Evolutionary conservation across 495 filamentous ascomycete species (phyloP).

Genomic region (Beverwykella pulmonaria): DNA sequence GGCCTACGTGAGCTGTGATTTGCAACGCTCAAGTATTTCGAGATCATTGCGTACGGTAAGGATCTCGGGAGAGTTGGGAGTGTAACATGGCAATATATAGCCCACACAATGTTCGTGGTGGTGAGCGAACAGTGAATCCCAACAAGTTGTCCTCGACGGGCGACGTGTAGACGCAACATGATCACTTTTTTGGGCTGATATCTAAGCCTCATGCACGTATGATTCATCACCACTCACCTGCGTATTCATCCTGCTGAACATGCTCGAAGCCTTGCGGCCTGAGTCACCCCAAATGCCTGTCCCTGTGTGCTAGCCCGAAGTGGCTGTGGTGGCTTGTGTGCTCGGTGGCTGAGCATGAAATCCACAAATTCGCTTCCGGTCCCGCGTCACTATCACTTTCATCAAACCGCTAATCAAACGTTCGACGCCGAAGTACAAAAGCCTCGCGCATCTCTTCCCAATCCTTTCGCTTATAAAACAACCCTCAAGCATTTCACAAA

Average conservation of each 20-base stretch:
- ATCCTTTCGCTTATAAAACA: neutral
- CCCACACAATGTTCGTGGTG: neutral
- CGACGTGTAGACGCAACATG: too few species aligned
- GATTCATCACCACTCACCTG: conserved; percentile 7
- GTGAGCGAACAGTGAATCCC: too few species aligned
- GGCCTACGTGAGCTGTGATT: conserved; percentile 59
- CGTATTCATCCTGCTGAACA: neutral
- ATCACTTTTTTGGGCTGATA: neutral
- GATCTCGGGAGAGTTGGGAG: neutral
- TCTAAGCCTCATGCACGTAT: conserved; percentile 7
- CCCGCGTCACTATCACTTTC: conserved; percentile 9
- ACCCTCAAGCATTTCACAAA: neutral
- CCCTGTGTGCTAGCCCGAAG: neutral
- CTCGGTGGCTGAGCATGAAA: conserved; percentile 18
- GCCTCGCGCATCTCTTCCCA: neutral
- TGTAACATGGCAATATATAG: neutral
- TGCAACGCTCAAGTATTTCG: neutral
- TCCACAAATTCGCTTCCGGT: conserved; percentile 11
- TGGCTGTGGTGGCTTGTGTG: conserved; percentile 9
- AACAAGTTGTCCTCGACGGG: too few species aligned
- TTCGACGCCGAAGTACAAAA: conserved; percentile 1
- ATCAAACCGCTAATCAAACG: conserved; percentile 13
- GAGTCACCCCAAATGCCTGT: conserved; percentile 29
- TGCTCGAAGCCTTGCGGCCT: neutral
- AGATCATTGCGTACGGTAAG: too few species aligned